Evolutionary conservation across 106 monocot species (phyloP).

Genomic region (Narthecium ossifragum): DNA sequence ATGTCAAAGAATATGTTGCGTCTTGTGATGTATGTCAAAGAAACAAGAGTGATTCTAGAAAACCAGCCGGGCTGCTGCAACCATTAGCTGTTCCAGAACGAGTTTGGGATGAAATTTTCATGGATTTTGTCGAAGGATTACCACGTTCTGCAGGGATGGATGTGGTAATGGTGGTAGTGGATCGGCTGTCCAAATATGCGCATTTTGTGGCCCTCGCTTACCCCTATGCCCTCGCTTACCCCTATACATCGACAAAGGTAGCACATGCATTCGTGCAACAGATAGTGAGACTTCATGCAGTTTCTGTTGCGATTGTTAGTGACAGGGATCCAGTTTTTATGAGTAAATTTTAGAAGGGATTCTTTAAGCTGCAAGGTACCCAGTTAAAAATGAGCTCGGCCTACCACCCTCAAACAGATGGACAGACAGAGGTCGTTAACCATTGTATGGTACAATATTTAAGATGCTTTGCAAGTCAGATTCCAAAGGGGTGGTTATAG

Average conservation of each 20-base stretch:
- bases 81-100: conserved; percentile 8
- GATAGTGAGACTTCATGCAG: background rate
- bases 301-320: background rate
- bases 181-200: background rate
- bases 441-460: background rate
- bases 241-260: background rate
- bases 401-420: background rate
- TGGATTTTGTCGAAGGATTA: conserved; percentile 3
- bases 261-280: background rate
- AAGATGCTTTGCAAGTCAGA: background rate
- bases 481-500: background rate
- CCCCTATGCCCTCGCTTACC: no score
- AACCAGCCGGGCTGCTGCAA: conserved; percentile 10
- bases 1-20: no score
- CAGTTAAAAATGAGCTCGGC: background rate
- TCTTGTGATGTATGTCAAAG: no score
- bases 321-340: background rate
- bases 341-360: background rate
- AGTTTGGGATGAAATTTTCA: conserved; percentile 3
- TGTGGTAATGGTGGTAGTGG: no score
- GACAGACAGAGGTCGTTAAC: background rate
- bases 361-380: no score
- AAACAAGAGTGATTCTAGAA: no score
- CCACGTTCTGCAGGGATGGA: no score
- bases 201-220: background rate